Evolutionary conservation across 176 grass and related monocot genomes (phyloP).

Genomic region (Musa troglodytarum): DNA sequence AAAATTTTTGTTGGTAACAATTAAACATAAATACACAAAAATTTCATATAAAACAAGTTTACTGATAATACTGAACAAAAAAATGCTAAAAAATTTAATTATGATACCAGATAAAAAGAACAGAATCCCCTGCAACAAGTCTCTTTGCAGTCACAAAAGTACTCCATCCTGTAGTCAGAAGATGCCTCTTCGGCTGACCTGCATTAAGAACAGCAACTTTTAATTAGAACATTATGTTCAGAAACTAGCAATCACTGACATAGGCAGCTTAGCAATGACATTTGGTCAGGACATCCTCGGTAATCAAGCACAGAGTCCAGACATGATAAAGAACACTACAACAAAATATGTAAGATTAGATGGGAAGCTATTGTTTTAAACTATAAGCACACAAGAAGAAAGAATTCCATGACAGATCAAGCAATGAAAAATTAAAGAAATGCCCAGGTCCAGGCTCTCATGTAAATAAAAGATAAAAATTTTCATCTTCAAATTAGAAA

Average conservation of each 20-base stretch:
- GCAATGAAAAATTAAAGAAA: not conserved
- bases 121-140: constrained; percentile 91
- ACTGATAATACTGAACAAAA: too few relatives aligned
- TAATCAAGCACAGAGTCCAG: not conserved
- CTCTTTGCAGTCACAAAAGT: constrained; percentile 98
- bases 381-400: not conserved
- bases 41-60: too few relatives aligned
- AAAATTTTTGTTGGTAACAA: not conserved
- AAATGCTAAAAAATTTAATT: not conserved
- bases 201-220: constrained; percentile 28
- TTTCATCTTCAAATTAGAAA: not conserved
- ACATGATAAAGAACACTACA: not conserved
- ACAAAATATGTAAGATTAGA: not conserved
- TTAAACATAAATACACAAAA: too few relatives aligned
- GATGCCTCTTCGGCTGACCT: constrained; percentile 99
- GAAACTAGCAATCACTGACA: not conserved
- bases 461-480: not conserved
- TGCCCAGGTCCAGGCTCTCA: too few relatives aligned
- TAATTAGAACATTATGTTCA: not conserved
- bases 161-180: constrained; percentile 97
- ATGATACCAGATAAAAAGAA: constrained; percentile 92
- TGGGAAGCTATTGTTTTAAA: not conserved
- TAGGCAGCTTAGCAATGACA: not conserved
- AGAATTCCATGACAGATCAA: too few relatives aligned
- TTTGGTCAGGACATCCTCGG: not conserved